Base-by-base conservation (phyloP, 192 early-diverging fungal genomes). In the Spinellus fusiger region DNA sequence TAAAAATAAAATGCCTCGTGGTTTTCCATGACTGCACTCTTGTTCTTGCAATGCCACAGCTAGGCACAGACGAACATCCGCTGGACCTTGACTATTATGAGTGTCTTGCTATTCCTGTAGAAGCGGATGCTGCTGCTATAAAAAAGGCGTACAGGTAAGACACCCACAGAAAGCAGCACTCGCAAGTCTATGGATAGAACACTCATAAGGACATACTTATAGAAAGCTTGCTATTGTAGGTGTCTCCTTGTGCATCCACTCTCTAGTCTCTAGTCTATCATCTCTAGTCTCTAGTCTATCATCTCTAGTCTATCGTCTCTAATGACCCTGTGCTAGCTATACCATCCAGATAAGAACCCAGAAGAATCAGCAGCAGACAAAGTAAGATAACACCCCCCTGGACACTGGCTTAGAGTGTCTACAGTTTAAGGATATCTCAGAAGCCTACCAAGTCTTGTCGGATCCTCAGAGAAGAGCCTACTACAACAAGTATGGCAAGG, bases 361-460 rank as follows among this genome's bases (percentile, higher is more conserved):
- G 82, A 84, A 50, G 73, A 81, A 10, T 74, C 80, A 6, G 89
- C 92, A 18, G 91, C 89, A 67, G 85, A 84, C 49, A 87, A 81
- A 76, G 82, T 81, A 77, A 3, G 23, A 6, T 5, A 47, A 31
- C 2, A 16, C 44, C 20, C 27, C 18, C n/a, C 5, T 27, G 22
- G 1, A 18, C 15, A 27, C 12, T 13, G 27, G 4, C 23, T 28
- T 57, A 28, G 4, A 29, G 10, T 44, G 23, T 54, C n/a, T 38
- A 44, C 31, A 73, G 77, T 95, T 93, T 64, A 93, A 95, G 69
- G 72, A 81, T 46, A 86, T 95, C 22, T 89, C 90, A 5, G 91
- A 94, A 62, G 93, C 93, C 1, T 94, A 95, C 62, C 89, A 91
- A 74, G 86, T 94, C 10, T 79, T 95, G 8, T 90, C 86, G 9